phyloP scores from a whole-genome alignment of 495 filamentous ascomycete species.

The Aspergillus bertholletiae region DNA sequence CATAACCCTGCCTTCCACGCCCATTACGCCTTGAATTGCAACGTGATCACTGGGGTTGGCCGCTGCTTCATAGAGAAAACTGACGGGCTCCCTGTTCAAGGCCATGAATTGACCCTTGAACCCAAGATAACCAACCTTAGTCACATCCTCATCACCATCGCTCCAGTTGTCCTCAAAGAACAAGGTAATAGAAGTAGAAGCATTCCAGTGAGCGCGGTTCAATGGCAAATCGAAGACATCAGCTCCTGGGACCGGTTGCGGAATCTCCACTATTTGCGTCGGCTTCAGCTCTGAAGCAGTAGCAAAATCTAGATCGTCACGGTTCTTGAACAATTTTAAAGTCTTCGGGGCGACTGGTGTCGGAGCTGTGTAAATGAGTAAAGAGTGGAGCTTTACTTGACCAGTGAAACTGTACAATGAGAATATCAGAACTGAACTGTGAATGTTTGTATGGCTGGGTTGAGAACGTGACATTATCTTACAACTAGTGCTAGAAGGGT shows the following conservation, averaged over 20 bases:
- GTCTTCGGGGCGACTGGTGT: conserved; percentile 72
- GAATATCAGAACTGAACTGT: not conserved
- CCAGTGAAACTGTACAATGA: conserved; percentile 71
- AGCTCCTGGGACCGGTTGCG: conserved; percentile 57
- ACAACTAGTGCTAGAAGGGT: no score
- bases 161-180: conserved; percentile 73
- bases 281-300: conserved; percentile 63
- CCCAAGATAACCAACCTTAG: conserved; percentile 75
- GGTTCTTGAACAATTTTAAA: conserved; percentile 80
- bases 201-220: conserved; percentile 83
- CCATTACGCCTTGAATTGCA: conserved; percentile 44
- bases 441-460: not conserved
- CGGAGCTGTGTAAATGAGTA: conserved; percentile 75
- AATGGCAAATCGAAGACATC: conserved; percentile 84
- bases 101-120: conserved; percentile 93
- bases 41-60: conserved; percentile 86
- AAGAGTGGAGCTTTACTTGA: conserved; percentile 85
- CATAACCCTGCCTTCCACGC: conserved; percentile 36
- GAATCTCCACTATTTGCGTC: conserved; percentile 75
- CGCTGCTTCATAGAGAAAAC: conserved; percentile 88
- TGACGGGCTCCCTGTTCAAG: conserved; percentile 75
- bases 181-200: conserved; percentile 68
- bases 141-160: conserved; percentile 69
- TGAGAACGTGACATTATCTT: no score
- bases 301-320: conserved; percentile 79